phyloP scores from a whole-genome alignment of 768 basidiomycete genomes.

The Chlorophyllum brunneum region DNA sequence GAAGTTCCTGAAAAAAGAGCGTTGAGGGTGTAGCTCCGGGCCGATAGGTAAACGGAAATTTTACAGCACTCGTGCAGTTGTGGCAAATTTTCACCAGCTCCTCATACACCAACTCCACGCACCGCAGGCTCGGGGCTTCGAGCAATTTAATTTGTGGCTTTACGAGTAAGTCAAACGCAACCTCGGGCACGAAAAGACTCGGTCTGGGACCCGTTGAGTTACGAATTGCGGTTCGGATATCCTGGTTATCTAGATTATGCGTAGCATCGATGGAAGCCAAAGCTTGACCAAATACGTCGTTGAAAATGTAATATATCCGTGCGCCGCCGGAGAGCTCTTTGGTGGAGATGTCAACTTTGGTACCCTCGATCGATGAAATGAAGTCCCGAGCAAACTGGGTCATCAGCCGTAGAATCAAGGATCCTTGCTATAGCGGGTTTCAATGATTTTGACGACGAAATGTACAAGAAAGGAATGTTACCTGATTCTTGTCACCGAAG shows the following conservation, averaged over 20 bases:
- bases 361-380: slow-evolving; percentile 95
- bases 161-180: slow-evolving; percentile 93
- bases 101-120: slow-evolving; percentile 97
- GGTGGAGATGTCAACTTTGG: slow-evolving; percentile 92
- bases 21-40: neutral
- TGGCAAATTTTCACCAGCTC: slow-evolving; percentile 99
- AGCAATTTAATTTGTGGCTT: slow-evolving; percentile 98
- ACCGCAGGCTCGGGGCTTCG: slow-evolving; percentile 90
- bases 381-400: slow-evolving; percentile 98
- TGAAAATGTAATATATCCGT: slow-evolving; percentile 99
- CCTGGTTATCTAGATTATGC: slow-evolving; percentile 85
- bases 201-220: slow-evolving; percentile 98
- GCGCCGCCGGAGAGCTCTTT: slow-evolving; percentile 98
- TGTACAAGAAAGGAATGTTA: slow-evolving; percentile 36
- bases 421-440: slow-evolving; percentile 59
- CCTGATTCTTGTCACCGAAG: slow-evolving; percentile 88
- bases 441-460: slow-evolving; percentile 10
- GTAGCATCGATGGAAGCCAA: slow-evolving; percentile 89
- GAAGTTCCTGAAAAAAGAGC: slow-evolving; percentile 64
- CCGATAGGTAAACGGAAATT: slow-evolving; percentile 19
- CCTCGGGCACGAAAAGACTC: slow-evolving; percentile 94
- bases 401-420: slow-evolving; percentile 91
- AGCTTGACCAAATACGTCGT: slow-evolving; percentile 94
- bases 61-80: slow-evolving; percentile 88
- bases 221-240: slow-evolving; percentile 96